phyloP scores from a whole-genome alignment of 1,284 basidiomycete species.

The Rhodotorula sp. region DNA sequence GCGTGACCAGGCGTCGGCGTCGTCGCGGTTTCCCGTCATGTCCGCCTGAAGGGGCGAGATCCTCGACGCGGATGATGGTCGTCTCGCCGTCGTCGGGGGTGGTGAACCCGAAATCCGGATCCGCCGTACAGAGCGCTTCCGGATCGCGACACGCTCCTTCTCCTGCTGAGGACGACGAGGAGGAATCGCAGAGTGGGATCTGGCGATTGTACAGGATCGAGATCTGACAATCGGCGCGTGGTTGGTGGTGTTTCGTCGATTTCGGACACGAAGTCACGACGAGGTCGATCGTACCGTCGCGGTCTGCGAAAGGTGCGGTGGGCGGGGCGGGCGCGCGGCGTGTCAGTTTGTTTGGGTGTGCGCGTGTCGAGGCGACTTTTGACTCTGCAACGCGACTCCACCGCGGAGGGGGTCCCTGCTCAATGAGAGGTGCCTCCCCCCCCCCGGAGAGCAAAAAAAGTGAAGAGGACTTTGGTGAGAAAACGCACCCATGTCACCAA shows the following conservation, averaged over 20 bases:
- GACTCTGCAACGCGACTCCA: no score
- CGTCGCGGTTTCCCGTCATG: no score
- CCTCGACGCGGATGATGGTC: slow-evolving; percentile 55
- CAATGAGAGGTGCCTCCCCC: no score
- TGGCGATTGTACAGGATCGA: slow-evolving; percentile 95
- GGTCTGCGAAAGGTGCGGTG: slow-evolving; percentile 57
- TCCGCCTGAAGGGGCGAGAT: no score
- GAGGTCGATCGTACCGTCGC: slow-evolving; percentile 95
- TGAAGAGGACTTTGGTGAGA: no score
- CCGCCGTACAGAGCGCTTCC: slow-evolving; percentile 75
- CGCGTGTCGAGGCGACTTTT: no score
- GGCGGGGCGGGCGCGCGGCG: no score
- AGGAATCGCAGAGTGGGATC: slow-evolving; percentile 66
- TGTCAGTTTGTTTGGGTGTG: no score
- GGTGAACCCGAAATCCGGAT: slow-evolving; percentile 72
- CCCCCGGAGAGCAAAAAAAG: no score
- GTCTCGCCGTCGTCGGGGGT: slow-evolving; percentile 67
- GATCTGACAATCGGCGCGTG: slow-evolving; percentile 63
- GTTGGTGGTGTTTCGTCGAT: slow-evolving; percentile 56
- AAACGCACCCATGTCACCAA: slow-evolving; percentile 81
- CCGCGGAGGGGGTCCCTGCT: no score
- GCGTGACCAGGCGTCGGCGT: background rate
- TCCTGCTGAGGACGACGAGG: slow-evolving; percentile 18
- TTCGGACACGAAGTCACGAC: slow-evolving; percentile 79
- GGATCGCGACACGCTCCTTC: slow-evolving; percentile 65